Base-by-base conservation (phyloP, 306 rosid genomes). In the Luffa aegyptiaca region DNA sequence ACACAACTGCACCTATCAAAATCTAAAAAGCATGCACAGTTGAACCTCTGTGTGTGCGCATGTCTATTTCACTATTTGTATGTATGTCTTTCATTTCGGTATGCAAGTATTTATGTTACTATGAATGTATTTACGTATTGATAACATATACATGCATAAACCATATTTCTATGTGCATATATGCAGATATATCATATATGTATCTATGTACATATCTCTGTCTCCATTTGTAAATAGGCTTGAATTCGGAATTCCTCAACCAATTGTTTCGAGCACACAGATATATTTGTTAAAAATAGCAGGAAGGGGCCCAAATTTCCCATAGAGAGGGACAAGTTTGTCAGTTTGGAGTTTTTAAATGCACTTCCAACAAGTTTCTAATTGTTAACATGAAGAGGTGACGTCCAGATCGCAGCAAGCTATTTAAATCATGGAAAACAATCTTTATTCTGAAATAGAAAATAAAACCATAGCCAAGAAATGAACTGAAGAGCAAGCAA, bases 401-500 rank as follows among this genome's bases (percentile, higher is more conserved):
- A 73, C 7, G 31, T 17, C 41, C 0, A 3, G 61, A 44, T 73
- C 26, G 77, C 77, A 71, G 57, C 2, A 72, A 31, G 77, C 77
- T 46, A 13, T 26, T 72, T 44, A 72, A 46, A 46, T 46, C 77
- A 71, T 71, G 56, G 57, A 44, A 26, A 71, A 46, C 33, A 44
- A 69, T n/a, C 57, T 12, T 71, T 41, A 8, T 31, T 26, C 58
- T 72, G 42, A 72, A 48, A 44, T 75, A 53, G 64, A 53, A 51
- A 53, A 18, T 53, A 52, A 37, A 53, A 52, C 12, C 80, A 58
- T 11, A 57, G 39, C 53, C 39, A 56, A 13, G 36, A 39, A 77
- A 77, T 58, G 31, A 41, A 77, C 18, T n/a, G n/a, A 57, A 77
- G 69, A 77, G 42, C 53, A 37, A 58, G 80, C 37, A 77, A 77